A percentile compares a stretch with the other conserved stretches of the same genome.
Conservation (phyloP, 306 rosid species). For the Oxytropis ochrocephala region DNA sequence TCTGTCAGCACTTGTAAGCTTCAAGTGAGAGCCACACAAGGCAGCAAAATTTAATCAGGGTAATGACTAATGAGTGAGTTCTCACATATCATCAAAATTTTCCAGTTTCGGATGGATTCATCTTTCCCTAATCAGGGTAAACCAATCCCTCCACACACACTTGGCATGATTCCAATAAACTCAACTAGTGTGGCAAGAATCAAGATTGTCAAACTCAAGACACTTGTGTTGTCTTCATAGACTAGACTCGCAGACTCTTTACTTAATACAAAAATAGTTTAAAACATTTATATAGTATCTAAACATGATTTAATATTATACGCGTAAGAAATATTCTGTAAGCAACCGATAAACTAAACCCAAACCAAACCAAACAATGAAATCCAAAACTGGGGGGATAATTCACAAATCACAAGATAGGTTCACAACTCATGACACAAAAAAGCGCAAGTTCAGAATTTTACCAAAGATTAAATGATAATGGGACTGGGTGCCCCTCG, state of each 20-base stretch:
- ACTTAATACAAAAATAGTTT: not conserved
- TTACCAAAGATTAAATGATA: not conserved
- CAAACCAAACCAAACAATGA: not conserved
- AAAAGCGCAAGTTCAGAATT: not conserved
- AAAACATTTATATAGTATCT: not conserved
- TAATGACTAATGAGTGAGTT: not conserved
- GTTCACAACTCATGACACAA: not conserved
- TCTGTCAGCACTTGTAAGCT: not conserved
- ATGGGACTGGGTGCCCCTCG: not conserved
- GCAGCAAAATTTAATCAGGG: conserved; percentile 6
- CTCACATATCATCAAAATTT: not conserved
- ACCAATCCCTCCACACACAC: not conserved
- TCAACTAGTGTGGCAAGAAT: not conserved
- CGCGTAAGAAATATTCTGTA: not conserved
- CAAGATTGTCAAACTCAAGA: not conserved
- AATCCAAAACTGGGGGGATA: not conserved
- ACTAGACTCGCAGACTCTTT: not conserved
- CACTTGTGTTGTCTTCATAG: not conserved
- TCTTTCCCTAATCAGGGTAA: not conserved
- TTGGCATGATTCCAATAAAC: not conserved
- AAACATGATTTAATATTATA: not conserved
- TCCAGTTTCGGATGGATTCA: not conserved
- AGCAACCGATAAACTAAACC: not conserved
- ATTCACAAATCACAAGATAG: not conserved
- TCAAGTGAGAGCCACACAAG: not conserved